Evolutionary conservation across 2,329 filamentous ascomycete genomes (phyloP).

Genomic region (Calcarisporium arbuscula): DNA sequence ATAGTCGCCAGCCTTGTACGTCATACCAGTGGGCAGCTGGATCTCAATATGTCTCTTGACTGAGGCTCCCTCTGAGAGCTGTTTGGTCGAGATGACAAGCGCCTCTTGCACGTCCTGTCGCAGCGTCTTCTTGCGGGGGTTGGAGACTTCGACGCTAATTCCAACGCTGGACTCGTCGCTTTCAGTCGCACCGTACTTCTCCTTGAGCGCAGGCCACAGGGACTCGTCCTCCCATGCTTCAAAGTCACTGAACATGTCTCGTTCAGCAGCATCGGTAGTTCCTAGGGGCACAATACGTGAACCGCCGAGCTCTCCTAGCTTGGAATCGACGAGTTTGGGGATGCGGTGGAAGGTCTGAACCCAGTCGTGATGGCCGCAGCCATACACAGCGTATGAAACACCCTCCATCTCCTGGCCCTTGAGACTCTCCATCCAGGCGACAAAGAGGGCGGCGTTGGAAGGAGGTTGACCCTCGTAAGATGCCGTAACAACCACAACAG

Average conservation of each 20-base stretch:
- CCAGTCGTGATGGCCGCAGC: constrained; percentile 56
- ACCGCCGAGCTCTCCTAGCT: constrained; percentile 33
- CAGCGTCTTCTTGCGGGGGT: constrained; percentile 48
- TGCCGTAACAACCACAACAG: constrained; percentile 61
- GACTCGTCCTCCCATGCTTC: constrained; percentile 60
- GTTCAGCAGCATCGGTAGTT: constrained; percentile 51
- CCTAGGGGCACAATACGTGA: constrained; percentile 39
- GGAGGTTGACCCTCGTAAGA: constrained; percentile 71
- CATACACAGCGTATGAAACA: constrained; percentile 63
- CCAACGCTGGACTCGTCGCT: constrained; percentile 12
- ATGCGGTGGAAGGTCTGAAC: constrained; percentile 59
- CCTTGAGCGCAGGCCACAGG: constrained; percentile 43
- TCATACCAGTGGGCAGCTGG: constrained; percentile 57
- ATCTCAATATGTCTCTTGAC: constrained; percentile 62
- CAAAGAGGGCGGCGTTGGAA: constrained; percentile 64
- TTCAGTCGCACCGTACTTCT: constrained; percentile 32
- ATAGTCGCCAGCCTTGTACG: constrained; percentile 70
- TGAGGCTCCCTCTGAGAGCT: constrained; percentile 44
- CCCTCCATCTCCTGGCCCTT: constrained; percentile 45
- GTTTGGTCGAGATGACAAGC: constrained; percentile 45
- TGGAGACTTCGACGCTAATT: constrained; percentile 42
- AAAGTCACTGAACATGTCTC: constrained; percentile 62
- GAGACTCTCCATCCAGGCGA: constrained; percentile 56
- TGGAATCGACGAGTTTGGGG: constrained; percentile 54
- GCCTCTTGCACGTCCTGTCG: constrained; percentile 59